Base-by-base conservation (phyloP, 768 basidiomycete species). In the Boletus speciosus region DNA sequence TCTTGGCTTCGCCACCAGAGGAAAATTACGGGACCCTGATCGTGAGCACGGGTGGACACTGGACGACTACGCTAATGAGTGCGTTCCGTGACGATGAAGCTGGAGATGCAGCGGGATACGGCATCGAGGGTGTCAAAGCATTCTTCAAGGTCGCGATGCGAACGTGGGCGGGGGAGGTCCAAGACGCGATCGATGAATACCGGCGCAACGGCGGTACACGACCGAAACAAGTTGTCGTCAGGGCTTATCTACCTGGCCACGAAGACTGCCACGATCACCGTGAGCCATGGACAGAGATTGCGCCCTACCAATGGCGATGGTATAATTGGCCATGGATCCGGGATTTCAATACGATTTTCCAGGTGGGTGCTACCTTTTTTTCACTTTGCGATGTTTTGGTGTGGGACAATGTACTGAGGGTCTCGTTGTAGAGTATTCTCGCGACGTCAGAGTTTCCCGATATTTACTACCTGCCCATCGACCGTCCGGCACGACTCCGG, bases 291-390 rank as follows among this genome's bases (percentile, higher is more conserved):
- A 63, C 52, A 35, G 71, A 73, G 55, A 73, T 81, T 19, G 58
- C 71, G 55, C 77, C 78, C 2, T 78, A 73, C 52, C 54, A 58
- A 37, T 74, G 74, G 72, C 72, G 74, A 31, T 82, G 78, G 77
- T 87, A 80, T 62, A 87, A 88, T 62, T 87, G 86, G 86, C 78
- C 73, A 0, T 76, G 78, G 69, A 85, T 88, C 45, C 64, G 71
- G 65, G 74, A 76, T 54, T 82, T 79, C 54, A 87, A 88, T 55
- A 62, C 68, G n/a, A 66, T 78, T 14, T 85, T 86, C 60, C 70
- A 83, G 78, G 84, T 85, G 37, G 21, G 73, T 64, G 29, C 6
- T 16, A n/a, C 4, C n/a, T 31, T 12, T 12, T 25, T 11, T 27
- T n/a, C 31, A 1, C 14, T 42, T 27, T n/a, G 4, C 10, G 10